phyloP scores from a whole-genome alignment of 352 stramenopile species.

The Globisporangium uncinulatum region DNA sequence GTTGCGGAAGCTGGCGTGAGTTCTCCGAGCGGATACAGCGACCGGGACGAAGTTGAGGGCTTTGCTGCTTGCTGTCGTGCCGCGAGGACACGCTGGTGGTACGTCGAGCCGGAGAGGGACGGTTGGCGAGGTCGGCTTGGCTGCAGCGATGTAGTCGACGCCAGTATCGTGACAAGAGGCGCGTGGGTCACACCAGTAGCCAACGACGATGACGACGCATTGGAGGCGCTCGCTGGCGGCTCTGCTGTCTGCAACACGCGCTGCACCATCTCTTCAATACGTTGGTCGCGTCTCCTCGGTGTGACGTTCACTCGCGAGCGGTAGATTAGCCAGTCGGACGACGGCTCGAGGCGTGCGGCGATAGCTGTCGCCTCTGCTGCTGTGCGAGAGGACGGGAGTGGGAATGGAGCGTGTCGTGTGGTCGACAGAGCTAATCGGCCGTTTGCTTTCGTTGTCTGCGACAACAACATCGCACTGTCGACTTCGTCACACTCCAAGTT shows the following conservation, averaged over 20 bases:
- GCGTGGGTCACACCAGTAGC: background rate
- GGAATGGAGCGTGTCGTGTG: background rate
- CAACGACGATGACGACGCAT: background rate
- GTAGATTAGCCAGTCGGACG: conserved; percentile 61
- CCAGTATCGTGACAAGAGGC: background rate
- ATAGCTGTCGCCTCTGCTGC: conserved; percentile 16
- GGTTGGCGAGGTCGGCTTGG: conserved; percentile 22
- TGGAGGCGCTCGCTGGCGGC: background rate
- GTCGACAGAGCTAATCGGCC: background rate
- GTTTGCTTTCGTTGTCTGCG: too few relatives aligned
- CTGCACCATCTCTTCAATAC: conserved; percentile 40
- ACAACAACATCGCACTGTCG: background rate
- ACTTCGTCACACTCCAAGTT: background rate
- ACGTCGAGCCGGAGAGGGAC: conserved; percentile 30
- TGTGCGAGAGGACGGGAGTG: conserved; percentile 4
- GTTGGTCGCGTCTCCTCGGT: conserved; percentile 29
- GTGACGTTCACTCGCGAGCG: conserved; percentile 36
- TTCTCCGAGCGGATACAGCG: conserved; percentile 11
- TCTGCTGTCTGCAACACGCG: conserved; percentile 13
- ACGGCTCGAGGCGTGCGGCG: conserved; percentile 19
- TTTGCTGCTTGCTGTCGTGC: conserved; percentile 6
- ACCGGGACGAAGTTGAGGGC: background rate
- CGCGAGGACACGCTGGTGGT: conserved; percentile 30
- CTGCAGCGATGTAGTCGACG: conserved; percentile 1
- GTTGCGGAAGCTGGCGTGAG: conserved; percentile 20